These are phyloP conservation scores for Phlyctochytrium planicorne DNA, from an alignment of 192 early-diverging fungal species.

Conservation along the genomic window DNA sequence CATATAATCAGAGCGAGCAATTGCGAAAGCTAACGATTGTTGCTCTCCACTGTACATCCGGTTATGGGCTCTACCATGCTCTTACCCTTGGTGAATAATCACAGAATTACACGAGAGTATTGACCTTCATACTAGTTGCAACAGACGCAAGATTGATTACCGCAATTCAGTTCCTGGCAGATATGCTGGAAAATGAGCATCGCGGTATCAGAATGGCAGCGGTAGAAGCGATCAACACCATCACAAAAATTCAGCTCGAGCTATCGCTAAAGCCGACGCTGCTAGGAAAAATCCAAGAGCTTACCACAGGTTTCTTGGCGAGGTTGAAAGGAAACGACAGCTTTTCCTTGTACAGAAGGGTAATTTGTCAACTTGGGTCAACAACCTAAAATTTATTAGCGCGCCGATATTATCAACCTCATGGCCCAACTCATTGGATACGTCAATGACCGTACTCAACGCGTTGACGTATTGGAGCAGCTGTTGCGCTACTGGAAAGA, in stretches of 20 bases:
- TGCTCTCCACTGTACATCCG: slow-evolving; percentile 46
- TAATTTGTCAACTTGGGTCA: slow-evolving; percentile 6
- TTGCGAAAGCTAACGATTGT: slow-evolving; percentile 47
- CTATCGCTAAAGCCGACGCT: slow-evolving; percentile 19
- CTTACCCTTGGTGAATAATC: slow-evolving; percentile 33
- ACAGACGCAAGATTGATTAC: slow-evolving; percentile 25
- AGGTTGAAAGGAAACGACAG: slow-evolving; percentile 30
- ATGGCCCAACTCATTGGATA: slow-evolving; percentile 39
- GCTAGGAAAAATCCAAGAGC: slow-evolving; percentile 18
- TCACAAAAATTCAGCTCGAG: slow-evolving; percentile 43
- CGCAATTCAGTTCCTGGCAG: slow-evolving; percentile 45
- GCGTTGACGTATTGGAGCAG: slow-evolving; percentile 32
- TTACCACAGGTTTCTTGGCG: slow-evolving; percentile 21
- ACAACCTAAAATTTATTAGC: slow-evolving; percentile 27
- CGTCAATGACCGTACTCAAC: slow-evolving; percentile 19
- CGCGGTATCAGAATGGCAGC: slow-evolving; percentile 48
- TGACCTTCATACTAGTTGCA: slow-evolving; percentile 32
- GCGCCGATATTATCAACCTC: slow-evolving; percentile 49
- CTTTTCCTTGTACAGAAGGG: slow-evolving; percentile 38
- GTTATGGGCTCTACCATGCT: slow-evolving; percentile 48
- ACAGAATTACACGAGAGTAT: too few species aligned
- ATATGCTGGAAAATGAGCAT: slow-evolving; percentile 54
- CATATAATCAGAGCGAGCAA: slow-evolving; percentile 41
- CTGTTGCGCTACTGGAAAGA: slow-evolving; percentile 53
- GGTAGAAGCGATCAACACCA: slow-evolving; percentile 42